phyloP scores from a whole-genome alignment of 352 stramenopile species.

The Phytophthora pistaciae region DNA sequence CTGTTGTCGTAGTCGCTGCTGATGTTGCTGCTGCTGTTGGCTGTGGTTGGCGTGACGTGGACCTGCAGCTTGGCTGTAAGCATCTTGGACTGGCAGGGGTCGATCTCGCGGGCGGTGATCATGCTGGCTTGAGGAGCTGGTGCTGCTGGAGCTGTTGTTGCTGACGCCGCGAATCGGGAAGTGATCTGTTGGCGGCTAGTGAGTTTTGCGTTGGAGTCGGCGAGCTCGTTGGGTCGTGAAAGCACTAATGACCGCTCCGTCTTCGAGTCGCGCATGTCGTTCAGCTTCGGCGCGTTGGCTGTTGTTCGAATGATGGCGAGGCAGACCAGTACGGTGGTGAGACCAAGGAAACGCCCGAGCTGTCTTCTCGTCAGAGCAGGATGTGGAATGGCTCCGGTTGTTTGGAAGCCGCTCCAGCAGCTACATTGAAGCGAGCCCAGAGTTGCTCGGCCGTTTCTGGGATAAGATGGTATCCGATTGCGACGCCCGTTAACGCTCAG shows the following conservation, averaged over 20 bases:
- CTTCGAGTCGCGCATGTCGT: conserved; percentile 18
- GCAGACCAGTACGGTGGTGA: conserved; percentile 21
- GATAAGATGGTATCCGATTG: conserved; percentile 26
- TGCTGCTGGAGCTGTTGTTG: neutral
- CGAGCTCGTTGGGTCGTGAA: conserved; percentile 27
- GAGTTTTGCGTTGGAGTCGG: conserved; percentile 3
- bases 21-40: neutral
- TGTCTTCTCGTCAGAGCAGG: conserved; percentile 18
- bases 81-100: conserved; percentile 30
- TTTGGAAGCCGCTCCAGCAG: neutral
- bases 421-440: neutral
- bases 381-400: conserved; percentile 6
- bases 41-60: neutral
- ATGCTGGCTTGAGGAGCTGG: conserved; percentile 10
- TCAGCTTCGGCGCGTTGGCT: neutral
- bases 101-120: conserved; percentile 30
- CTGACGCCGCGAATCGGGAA: neutral
- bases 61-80: conserved; percentile 23
- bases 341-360: conserved; percentile 21
- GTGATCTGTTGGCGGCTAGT: neutral
- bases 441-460: conserved; percentile 17
- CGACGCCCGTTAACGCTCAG: conserved; percentile 2
- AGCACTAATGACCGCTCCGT: conserved; percentile 27
- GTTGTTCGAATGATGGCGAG: conserved; percentile 35
- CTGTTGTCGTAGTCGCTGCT: conserved; percentile 14